Percentiles rank a stretch among this genome's conserved stretches.
These are phyloP conservation scores for Trichophyton schoenleinii DNA, from an alignment of 2,329 filamentous ascomycete genomes.

Conservation along the genomic window DNA sequence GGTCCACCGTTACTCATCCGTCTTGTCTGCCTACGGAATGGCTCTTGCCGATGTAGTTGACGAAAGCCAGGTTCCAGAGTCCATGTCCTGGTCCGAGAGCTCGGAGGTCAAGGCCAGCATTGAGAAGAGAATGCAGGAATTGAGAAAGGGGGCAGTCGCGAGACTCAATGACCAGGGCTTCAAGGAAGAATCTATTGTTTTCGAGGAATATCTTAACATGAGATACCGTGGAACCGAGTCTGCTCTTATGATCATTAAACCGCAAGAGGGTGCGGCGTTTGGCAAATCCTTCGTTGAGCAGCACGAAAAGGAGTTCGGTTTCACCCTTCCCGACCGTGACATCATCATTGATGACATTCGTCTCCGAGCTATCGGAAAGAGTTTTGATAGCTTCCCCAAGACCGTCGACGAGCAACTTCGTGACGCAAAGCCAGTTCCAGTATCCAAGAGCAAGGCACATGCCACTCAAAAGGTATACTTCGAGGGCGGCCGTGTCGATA, in stretches of 20 bases:
- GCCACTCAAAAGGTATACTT: constrained; percentile 66
- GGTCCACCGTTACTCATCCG: constrained; percentile 75
- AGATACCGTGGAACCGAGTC: constrained; percentile 83
- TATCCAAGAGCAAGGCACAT: constrained; percentile 51
- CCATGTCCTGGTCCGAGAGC: constrained; percentile 46
- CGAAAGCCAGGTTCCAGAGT: constrained; percentile 58
- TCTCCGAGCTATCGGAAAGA: constrained; percentile 78
- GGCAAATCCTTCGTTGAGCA: constrained; percentile 73
- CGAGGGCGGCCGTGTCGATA: constrained; percentile 63
- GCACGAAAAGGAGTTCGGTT: constrained; percentile 86
- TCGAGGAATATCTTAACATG: constrained; percentile 92
- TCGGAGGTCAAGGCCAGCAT: constrained; percentile 50
- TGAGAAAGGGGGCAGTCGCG: constrained; percentile 61
- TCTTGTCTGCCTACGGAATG: constrained; percentile 86
- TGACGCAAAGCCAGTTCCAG: constrained; percentile 49
- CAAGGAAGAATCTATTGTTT: constrained; percentile 57
- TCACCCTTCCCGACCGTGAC: constrained; percentile 71
- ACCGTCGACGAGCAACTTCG: constrained; percentile 76
- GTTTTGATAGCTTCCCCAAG: constrained; percentile 64
- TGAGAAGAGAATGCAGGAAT: constrained; percentile 59
- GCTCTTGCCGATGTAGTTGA: constrained; percentile 79
- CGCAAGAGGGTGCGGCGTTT: constrained; percentile 63
- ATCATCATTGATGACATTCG: constrained; percentile 86
- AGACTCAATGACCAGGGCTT: constrained; percentile 70
- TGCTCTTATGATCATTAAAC: constrained; percentile 76